Evolutionary conservation across 257 asterid species (phyloP).

Genomic region (Ballota nigra): DNA sequence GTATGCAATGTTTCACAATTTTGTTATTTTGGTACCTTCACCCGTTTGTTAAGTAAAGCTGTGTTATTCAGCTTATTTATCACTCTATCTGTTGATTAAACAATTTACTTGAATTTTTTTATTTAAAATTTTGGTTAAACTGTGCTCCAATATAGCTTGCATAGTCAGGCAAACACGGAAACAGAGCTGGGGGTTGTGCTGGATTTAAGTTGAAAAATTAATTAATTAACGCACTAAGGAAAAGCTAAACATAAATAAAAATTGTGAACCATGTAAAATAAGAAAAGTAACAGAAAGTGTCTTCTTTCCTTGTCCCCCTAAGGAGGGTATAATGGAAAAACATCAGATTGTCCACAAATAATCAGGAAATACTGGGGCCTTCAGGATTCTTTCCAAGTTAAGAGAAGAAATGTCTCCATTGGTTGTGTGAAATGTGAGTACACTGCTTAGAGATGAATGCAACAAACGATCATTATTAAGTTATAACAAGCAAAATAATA

Average conservation of each 20-base stretch:
- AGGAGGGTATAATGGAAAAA: neutral
- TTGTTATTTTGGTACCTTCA: neutral
- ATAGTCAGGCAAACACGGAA: too few species aligned
- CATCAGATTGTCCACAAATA: neutral
- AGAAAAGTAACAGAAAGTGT: neutral
- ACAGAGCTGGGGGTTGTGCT: too few species aligned
- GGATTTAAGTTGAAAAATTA: too few species aligned
- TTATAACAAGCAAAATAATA: neutral
- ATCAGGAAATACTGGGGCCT: conserved; percentile 4
- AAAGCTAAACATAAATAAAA: too few species aligned
- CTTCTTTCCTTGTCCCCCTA: neutral
- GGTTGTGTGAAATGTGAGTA: neutral
- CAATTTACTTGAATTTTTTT: too few species aligned
- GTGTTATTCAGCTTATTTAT: too few species aligned
- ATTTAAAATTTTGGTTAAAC: too few species aligned
- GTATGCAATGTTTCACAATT: conserved; percentile 36
- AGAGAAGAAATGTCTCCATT: neutral
- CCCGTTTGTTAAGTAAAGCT: too few species aligned
- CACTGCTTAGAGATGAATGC: conserved; percentile 2
- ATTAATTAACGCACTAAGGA: too few species aligned
- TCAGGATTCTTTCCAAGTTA: neutral
- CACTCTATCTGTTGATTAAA: too few species aligned
- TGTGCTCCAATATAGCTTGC: too few species aligned
- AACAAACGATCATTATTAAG: neutral
- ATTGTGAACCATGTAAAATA: neutral